Base-by-base conservation (phyloP, 495 filamentous ascomycete genomes). In the Hypoxylon rickii region DNA sequence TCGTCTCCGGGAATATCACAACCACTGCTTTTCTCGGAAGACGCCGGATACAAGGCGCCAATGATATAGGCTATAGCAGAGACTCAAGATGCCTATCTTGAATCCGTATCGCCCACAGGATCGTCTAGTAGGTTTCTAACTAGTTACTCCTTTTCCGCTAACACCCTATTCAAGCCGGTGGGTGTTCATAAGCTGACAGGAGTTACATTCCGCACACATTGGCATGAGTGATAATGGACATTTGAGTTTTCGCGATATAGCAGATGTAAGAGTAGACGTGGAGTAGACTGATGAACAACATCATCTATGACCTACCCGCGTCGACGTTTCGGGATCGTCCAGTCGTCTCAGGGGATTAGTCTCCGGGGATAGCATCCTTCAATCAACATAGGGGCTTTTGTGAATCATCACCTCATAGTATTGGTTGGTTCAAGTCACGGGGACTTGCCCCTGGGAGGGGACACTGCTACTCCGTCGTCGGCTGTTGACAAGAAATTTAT, bases 391-490 rank as follows among this genome's bases (percentile, higher is more conserved):
- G 26, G 31, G n/a, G 19, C 24, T 26, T 36, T 20, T 19, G 19
- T 36, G 4, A 24, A 40, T 29, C 16, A 15, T 13, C 32, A 26
- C 13, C 19, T 43, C 43, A n/a, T 34, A 16, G 36, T 17, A 47
- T 47, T 47, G 32, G 17, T 20, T 45, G 3, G 15, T 42, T 7
- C 17, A 18, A 21, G 10, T 50, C 50, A 51, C 39, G 40, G 40
- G 49, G 44, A 12, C 29, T 46, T 39, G 26, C 36, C 34, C 48
- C 31, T 16, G 41, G 17, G 22, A 45, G 40, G 32, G 16, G 29
- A 29, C 18, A 43, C n/a, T n/a, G n/a, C 11, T 10, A 10, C 43
- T 52, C 52, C 58, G 58, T 41, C 38, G 46, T 56, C 51, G 58
- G 51, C 46, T 44, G 21, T 29, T 2, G 22, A 48, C 40, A 18